These are phyloP conservation scores for Mortierella polycephala DNA, from an alignment of 371 early-diverging fungal species.

Conservation along the genomic window DNA sequence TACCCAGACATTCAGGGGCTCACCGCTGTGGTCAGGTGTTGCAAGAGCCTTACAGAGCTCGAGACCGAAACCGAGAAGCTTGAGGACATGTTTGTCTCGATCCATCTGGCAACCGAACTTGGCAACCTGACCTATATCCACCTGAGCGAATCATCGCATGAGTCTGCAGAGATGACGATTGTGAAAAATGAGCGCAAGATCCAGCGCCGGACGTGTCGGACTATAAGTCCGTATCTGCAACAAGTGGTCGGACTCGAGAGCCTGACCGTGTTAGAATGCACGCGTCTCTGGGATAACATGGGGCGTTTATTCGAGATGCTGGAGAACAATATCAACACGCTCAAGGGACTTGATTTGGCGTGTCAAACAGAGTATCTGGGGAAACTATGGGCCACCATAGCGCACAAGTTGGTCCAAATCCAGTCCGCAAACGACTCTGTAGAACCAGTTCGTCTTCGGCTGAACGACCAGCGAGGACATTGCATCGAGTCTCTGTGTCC, in stretches of 20 bases:
- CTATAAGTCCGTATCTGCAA: neutral
- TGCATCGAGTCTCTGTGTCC: conserved; percentile 9
- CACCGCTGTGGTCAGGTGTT: neutral
- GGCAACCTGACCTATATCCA: conserved; percentile 1
- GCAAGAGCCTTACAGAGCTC: conserved; percentile 16
- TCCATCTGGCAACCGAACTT: neutral
- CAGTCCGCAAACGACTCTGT: neutral
- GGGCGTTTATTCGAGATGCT: conserved; percentile 8
- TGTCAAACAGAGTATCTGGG: conserved; percentile 9
- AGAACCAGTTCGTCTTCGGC: conserved; percentile 9
- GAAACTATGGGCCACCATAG: conserved; percentile 4
- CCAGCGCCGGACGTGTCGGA: conserved; percentile 8
- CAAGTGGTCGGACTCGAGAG: conserved; percentile 2
- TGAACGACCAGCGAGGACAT: conserved; percentile 15
- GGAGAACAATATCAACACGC: conserved; percentile 12
- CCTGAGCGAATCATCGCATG: conserved; percentile 3
- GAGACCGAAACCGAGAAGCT: conserved; percentile 10
- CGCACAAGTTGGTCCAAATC: conserved; percentile 7
- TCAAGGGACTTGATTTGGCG: conserved; percentile 14
- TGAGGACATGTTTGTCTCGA: neutral
- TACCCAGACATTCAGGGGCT: conserved; percentile 11
- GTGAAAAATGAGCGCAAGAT: neutral
- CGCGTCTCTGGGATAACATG: conserved; percentile 5
- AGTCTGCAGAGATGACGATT: conserved; percentile 7
- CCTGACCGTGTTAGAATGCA: neutral